Base-by-base conservation (phyloP, 805 yeast species). In the Dipodascopsis uninucleata region DNA sequence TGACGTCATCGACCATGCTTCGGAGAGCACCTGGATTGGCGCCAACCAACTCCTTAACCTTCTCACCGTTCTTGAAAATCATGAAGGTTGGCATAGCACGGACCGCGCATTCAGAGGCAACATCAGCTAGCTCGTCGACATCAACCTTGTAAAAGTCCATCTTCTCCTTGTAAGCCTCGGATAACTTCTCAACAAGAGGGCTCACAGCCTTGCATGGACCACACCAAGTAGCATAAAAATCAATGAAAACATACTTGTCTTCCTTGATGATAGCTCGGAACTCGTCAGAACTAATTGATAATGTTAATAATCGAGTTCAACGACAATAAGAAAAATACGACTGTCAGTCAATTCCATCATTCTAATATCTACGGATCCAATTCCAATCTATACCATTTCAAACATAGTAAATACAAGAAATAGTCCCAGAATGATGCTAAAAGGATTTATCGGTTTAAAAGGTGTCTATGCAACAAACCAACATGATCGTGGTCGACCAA, bases 181-280 rank as follows among this genome's bases (percentile, higher is more conserved):
- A 72, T 62, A 89, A 82, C 67, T 83, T 82, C 64, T 89, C 95
- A 59, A 90, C 71, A 71, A 86, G 72, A 59, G 98, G 98, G 44
- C 96, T 89, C 70, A 93, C 83, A 80, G 85, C 85, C 77, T 90
- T 93, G 76, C 98, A 90, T 52, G 98, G 97, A 59, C 97, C 97
- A 71, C 98, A 90, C 97, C 97, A 93, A 52, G 89, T 80, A 60
- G 97, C 97, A 64, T 78, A 89, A 74, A 90, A 93, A 74, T 93
- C 97, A 58, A 93, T 86, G 58, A 93, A 89, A 58, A 87, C 89
- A 63, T 87, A 74, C 59, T 83, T 85, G 57, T 77, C 77, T 61
- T 72, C 73, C 47, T 68, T 58, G 61, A 82, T 76, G 56, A 81
- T 82, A 48, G 73, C 71, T 43, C 77, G 70, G 76, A 89, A 90